Base-by-base conservation (phyloP, 352 stramenopile species). In the Phytophthora tubulina region DNA sequence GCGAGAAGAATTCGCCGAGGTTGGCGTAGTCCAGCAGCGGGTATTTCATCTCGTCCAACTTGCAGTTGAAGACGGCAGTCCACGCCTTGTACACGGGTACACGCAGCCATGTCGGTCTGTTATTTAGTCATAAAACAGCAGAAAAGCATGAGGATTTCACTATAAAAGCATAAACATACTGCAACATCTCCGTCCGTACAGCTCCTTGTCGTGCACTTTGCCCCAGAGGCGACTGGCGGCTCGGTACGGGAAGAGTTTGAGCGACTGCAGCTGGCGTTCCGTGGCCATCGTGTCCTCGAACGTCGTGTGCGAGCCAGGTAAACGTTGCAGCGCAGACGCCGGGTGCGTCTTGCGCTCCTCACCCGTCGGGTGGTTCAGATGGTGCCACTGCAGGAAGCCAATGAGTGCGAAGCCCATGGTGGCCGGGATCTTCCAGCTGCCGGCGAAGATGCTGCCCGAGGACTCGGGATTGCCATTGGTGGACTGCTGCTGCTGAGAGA, bases 41-140 rank as follows among this genome's bases (percentile, higher is more conserved):
- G 56, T 90, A 93, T 73, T 88, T 88, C 86, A 95, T 94, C 63
- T 95, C 89, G 71, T 95, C 83, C 44, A 95, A 73, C 44, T 95
- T 94, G 75, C 89, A 96, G 64, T 90, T 75, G 38, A 89, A 96
- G 8, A 90, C 80, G 27, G 66, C 72, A 7, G 86, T 92, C 89
- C 89, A 96, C n/a, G 85, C 84, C 65, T 93, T 90, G 76, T 95
- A 96, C 36, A 96, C 68, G 11, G 86, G 85, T 53, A 78, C 82
- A 7, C 86, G 86, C 41, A 94, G 63, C 83, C 84, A 95, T 32
- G 66, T 65, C 3, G 88, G 88, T 14, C 88, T 93, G 63, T 0
- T 54, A 44, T 31, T 14, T 17, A 32, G 9, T 39, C 21, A 49
- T 33, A n/a, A 59, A 0, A 60, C 7, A 75, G n/a, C 48, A 44